These are phyloP conservation scores for Starmerella sirachaensis DNA, from an alignment of 805 yeast species.

Conservation along the genomic window DNA sequence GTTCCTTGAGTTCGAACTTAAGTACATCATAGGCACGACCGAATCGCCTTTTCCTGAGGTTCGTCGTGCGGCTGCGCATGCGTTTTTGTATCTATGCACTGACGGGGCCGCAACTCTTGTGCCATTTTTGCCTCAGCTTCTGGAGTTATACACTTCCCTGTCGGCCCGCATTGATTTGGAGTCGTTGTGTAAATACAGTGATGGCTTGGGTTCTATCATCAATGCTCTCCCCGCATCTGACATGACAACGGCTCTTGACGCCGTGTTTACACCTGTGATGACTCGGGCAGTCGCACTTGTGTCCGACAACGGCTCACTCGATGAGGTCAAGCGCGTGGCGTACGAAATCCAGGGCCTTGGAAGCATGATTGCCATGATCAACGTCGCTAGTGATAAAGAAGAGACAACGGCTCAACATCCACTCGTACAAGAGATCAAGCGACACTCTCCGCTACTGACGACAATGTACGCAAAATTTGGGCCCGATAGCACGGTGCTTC, in stretches of 20 bases:
- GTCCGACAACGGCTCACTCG: neutral
- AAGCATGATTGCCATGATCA: constrained; percentile 55
- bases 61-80: constrained; percentile 78
- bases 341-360: constrained; percentile 42
- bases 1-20: constrained; percentile 66
- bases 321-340: constrained; percentile 9
- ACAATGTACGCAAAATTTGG: constrained; percentile 7
- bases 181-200: constrained; percentile 67
- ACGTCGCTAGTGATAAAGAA: constrained; percentile 43
- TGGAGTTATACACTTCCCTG: constrained; percentile 54
- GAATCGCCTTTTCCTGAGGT: constrained; percentile 37
- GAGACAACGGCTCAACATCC: constrained; percentile 11
- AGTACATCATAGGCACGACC: constrained; percentile 73
- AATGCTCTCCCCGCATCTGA: constrained; percentile 29
- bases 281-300: constrained; percentile 39
- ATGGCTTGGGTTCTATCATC: constrained; percentile 80
- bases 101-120: constrained; percentile 67
- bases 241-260: constrained; percentile 44
- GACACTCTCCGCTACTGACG: constrained; percentile 12
- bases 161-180: constrained; percentile 46
- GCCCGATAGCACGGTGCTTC: neutral
- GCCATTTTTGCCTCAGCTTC: constrained; percentile 60
- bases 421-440: constrained; percentile 26
- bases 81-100: constrained; percentile 86
- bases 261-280: constrained; percentile 57